A percentile compares a stretch with the other conserved stretches of the same genome.
phyloP scores from a whole-genome alignment of 2,329 filamentous ascomycete species.

The Zasmidium angulare region DNA sequence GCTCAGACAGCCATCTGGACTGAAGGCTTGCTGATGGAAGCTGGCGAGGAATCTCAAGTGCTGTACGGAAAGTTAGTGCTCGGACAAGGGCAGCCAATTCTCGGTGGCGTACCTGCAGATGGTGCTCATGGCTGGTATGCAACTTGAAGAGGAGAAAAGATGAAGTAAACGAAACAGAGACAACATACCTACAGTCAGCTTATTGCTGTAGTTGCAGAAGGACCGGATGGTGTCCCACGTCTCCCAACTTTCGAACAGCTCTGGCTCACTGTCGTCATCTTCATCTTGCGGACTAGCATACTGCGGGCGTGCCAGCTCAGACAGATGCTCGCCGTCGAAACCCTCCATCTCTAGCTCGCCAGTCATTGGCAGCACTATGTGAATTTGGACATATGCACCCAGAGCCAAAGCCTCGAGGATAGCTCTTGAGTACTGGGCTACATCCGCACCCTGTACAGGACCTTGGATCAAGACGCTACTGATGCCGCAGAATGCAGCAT shows the following conservation, averaged over 20 bases:
- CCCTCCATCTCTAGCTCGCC: slow-evolving; percentile 64
- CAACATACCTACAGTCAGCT: slow-evolving; percentile 78
- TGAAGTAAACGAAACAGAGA: slow-evolving; percentile 6
- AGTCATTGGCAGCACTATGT: slow-evolving; percentile 82
- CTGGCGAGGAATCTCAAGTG: slow-evolving; percentile 58
- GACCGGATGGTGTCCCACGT: slow-evolving; percentile 87
- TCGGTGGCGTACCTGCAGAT: neutral
- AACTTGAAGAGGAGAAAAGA: neutral
- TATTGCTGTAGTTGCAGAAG: slow-evolving; percentile 78
- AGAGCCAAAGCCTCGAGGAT: slow-evolving; percentile 76
- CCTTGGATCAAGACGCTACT: slow-evolving; percentile 80
- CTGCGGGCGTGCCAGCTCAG: slow-evolving; percentile 45
- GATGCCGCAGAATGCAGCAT: slow-evolving; percentile 92
- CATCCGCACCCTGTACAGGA: slow-evolving; percentile 54
- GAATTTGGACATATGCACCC: slow-evolving; percentile 73
- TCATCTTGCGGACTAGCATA: slow-evolving; percentile 21
- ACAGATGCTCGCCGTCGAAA: slow-evolving; percentile 53
- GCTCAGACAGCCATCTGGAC: slow-evolving; percentile 64
- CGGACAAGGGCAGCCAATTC: neutral
- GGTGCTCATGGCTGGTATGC: neutral
- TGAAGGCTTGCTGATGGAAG: slow-evolving; percentile 59
- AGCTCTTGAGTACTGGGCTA: slow-evolving; percentile 76
- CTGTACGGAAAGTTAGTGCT: slow-evolving; percentile 37
- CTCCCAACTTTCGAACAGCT: slow-evolving; percentile 82
- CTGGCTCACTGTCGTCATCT: slow-evolving; percentile 24